Percentiles rank a stretch among this genome's conserved stretches.
phyloP scores from a whole-genome alignment of 176 grass and related monocot genomes.

The Oryza glaberrima region DNA sequence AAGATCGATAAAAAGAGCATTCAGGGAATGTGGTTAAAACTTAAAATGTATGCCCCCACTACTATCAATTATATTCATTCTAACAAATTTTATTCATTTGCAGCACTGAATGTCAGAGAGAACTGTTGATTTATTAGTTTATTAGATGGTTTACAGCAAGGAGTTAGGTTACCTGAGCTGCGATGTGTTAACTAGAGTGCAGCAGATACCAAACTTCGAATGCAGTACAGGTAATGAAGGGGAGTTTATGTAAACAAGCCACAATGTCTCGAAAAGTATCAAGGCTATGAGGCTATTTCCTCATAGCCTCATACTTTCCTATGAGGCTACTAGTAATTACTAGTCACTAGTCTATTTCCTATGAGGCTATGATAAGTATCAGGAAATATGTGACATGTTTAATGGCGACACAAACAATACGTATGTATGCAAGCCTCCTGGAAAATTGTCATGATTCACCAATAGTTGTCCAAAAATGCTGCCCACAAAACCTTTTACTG shows the following conservation, averaged over 20 bases:
- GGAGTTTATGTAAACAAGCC: neutral
- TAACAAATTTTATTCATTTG: neutral
- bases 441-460: neutral
- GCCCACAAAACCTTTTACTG: neutral
- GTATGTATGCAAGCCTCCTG: neutral
- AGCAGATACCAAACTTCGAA: neutral
- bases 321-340: neutral
- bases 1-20: neutral
- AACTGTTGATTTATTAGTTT: neutral
- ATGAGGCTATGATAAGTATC: neutral
- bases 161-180: neutral
- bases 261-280: neutral
- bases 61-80: neutral
- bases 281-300: too few species aligned
- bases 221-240: neutral
- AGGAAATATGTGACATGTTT: neutral
- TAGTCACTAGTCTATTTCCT: neutral
- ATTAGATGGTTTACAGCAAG: neutral
- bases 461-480: neutral
- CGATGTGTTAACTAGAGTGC: neutral
- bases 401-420: conserved; percentile 4
- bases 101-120: neutral
- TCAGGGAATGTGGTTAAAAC: neutral
- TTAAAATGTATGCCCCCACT: neutral
- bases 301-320: too few species aligned